These are phyloP conservation scores for Podosphaera aphanis DNA, from an alignment of 2,329 filamentous ascomycete genomes.

Conservation along the genomic window DNA sequence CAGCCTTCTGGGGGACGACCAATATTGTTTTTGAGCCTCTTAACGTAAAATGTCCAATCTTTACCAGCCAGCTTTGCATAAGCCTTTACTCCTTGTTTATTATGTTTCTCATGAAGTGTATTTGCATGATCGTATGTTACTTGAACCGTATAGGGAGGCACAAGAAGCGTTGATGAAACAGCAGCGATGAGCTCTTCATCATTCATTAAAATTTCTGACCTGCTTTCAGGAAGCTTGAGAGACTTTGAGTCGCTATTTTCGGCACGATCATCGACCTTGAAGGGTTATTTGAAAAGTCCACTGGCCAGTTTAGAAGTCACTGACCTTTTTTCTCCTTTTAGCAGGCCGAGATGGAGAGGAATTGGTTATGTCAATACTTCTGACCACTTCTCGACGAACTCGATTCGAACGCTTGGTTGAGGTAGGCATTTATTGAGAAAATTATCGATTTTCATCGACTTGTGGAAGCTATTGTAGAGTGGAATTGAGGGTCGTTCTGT, in stretches of 20 bases:
- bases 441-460: not conserved
- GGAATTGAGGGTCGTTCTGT: not conserved
- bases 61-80: slow-evolving; percentile 65
- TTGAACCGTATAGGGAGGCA: slow-evolving; percentile 24
- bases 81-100: slow-evolving; percentile 38
- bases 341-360: slow-evolving; percentile 37
- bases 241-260: slow-evolving; percentile 3
- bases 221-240: slow-evolving; percentile 20
- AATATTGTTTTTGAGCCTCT: slow-evolving; percentile 51
- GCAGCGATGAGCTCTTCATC: slow-evolving; percentile 24
- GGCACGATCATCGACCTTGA: slow-evolving; percentile 16
- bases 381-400: slow-evolving; percentile 16
- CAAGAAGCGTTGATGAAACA: slow-evolving; percentile 9
- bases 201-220: slow-evolving; percentile 16
- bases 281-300: slow-evolving; percentile 1
- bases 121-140: slow-evolving; percentile 40
- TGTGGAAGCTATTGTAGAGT: not conserved
- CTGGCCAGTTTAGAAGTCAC: slow-evolving; percentile 3
- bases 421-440: slow-evolving; percentile 17
- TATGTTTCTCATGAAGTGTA: slow-evolving; percentile 34
- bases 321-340: slow-evolving; percentile 40
- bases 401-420: slow-evolving; percentile 19
- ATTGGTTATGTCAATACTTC: slow-evolving; percentile 12
- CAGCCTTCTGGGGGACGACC: slow-evolving; percentile 39
- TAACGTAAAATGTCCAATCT: slow-evolving; percentile 70